These are phyloP conservation scores for Zelonia costaricensis DNA, from an alignment of 208 protist genomes.

Conservation along the genomic window DNA sequence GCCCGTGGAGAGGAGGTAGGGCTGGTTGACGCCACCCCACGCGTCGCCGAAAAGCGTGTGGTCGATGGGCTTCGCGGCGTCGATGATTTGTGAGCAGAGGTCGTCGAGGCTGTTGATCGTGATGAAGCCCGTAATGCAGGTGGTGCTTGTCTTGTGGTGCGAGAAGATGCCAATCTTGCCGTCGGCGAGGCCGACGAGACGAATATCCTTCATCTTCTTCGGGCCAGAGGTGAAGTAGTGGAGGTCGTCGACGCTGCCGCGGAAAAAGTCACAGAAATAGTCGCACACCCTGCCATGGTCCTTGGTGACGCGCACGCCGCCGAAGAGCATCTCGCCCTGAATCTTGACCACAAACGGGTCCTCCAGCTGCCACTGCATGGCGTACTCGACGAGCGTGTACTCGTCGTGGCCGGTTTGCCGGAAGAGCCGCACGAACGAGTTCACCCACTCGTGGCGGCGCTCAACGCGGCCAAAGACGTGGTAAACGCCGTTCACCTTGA, in stretches of 20 bases:
- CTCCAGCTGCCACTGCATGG: conserved; percentile 46
- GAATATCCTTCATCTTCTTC: conserved; percentile 65
- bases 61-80: conserved; percentile 52
- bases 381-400: conserved; percentile 46
- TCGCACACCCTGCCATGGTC: conserved; percentile 40
- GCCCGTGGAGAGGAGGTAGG: conserved; percentile 47
- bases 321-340: conserved; percentile 45
- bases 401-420: conserved; percentile 47
- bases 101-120: conserved; percentile 48
- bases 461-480: conserved; percentile 54
- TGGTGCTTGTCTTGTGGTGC: conserved; percentile 46
- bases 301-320: conserved; percentile 56
- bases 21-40: conserved; percentile 63
- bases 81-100: conserved; percentile 45
- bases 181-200: conserved; percentile 44
- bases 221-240: conserved; percentile 63
- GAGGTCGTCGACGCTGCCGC: conserved; percentile 32
- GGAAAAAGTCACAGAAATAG: conserved; percentile 63
- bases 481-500: conserved; percentile 43
- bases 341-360: conserved; percentile 61
- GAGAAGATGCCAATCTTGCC: conserved; percentile 59
- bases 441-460: conserved; percentile 52
- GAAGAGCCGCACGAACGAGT: conserved; percentile 53
- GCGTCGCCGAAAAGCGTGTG: conserved; percentile 64
- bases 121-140: conserved; percentile 54